Evolutionary conservation across 2,329 filamentous ascomycete species (phyloP).

Genomic region (Lizonia empirigonia): DNA sequence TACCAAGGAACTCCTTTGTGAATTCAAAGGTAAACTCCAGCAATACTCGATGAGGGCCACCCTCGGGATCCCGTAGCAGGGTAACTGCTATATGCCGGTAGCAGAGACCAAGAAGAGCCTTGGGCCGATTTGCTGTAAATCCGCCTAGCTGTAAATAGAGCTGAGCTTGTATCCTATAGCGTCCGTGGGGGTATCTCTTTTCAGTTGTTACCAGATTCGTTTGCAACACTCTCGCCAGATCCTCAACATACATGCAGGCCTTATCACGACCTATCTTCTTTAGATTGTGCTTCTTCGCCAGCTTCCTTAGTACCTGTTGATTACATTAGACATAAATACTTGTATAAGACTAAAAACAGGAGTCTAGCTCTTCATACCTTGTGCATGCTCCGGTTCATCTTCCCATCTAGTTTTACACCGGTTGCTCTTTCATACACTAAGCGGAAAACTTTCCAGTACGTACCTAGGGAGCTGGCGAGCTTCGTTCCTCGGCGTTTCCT

Average conservation of each 20-base stretch:
- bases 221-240: conserved; percentile 22
- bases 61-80: neutral
- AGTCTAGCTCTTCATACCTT: conserved; percentile 11
- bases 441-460: conserved; percentile 24
- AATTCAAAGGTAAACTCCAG: neutral
- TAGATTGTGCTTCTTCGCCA: conserved; percentile 24
- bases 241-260: conserved; percentile 23
- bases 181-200: neutral
- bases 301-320: conserved; percentile 15
- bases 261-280: conserved; percentile 21
- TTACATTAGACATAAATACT: conserved; percentile 12
- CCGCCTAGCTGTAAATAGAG: conserved; percentile 25
- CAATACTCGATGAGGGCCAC: neutral
- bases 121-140: conserved; percentile 15
- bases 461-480: conserved; percentile 16
- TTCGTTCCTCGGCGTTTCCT: conserved; percentile 22
- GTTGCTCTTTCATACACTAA: conserved; percentile 25
- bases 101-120: neutral
- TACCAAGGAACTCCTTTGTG: neutral
- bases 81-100: neutral
- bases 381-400: neutral
- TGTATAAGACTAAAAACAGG: neutral
- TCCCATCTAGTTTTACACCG: conserved; percentile 8
- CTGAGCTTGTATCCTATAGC: neutral
- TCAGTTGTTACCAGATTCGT: conserved; percentile 14